Percentiles rank a stretch among this genome's conserved stretches.
Evolutionary conservation across 495 filamentous ascomycete genomes (phyloP).

Genomic region (Penicillium riverlandense): DNA sequence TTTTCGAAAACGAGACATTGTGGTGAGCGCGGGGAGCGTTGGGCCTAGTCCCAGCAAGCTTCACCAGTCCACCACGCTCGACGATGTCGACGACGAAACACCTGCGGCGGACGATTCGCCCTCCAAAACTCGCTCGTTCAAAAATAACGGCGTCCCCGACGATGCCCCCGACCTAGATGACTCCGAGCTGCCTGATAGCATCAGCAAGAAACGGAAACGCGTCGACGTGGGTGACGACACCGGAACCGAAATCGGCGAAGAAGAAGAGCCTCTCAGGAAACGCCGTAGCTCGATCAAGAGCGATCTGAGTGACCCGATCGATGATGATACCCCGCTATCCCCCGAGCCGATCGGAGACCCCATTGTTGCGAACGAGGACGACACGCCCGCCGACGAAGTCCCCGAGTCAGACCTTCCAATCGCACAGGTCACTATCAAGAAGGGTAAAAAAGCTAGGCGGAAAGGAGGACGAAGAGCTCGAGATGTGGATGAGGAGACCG

Average conservation of each 20-base stretch:
- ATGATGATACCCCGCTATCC: conserved; percentile 18
- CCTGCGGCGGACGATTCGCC: conserved; percentile 31
- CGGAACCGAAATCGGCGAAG: conserved; percentile 34
- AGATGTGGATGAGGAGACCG: conserved; percentile 32
- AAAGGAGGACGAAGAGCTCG: conserved; percentile 29
- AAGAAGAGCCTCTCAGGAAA: conserved; percentile 36
- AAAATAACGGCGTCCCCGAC: conserved; percentile 22
- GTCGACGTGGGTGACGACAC: conserved; percentile 32
- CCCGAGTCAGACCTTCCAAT: conserved; percentile 29
- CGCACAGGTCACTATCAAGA: conserved; percentile 24
- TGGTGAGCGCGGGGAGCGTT: conserved; percentile 41
- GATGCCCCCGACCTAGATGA: conserved; percentile 26
- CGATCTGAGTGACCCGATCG: conserved; percentile 36
- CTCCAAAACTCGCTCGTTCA: conserved; percentile 31
- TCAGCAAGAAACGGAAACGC: conserved; percentile 44
- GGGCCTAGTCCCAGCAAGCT: conserved; percentile 65
- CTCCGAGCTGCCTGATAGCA: conserved; percentile 19
- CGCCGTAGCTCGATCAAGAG: conserved; percentile 39
- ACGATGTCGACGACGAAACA: conserved; percentile 37
- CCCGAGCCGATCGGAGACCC: conserved; percentile 31
- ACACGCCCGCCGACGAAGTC: conserved; percentile 29
- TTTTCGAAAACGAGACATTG: conserved; percentile 53
- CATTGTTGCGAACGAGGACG: conserved; percentile 26
- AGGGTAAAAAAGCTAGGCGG: conserved; percentile 38
- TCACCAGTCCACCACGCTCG: conserved; percentile 41